phyloP scores from a whole-genome alignment of 2,329 filamentous ascomycete species.

The Stagonosporopsis cucurbitacearum region DNA sequence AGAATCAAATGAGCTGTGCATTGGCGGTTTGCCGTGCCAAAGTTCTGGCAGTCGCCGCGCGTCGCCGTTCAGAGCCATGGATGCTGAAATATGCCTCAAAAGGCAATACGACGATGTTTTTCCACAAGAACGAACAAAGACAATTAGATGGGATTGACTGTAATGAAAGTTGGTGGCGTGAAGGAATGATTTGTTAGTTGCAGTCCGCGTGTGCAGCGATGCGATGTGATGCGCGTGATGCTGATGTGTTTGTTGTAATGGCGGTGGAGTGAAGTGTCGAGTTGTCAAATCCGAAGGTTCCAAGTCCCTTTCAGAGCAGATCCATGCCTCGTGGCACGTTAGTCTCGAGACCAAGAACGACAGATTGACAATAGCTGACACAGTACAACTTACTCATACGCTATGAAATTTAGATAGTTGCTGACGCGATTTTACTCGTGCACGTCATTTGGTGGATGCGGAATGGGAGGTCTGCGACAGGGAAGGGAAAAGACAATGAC shows the following conservation, averaged over 20 bases:
- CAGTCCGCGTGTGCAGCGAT: constrained; percentile 18
- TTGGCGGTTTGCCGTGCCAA: constrained; percentile 1
- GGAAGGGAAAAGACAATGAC: constrained; percentile 35
- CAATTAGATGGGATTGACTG: constrained; percentile 4
- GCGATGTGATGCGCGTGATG: constrained; percentile 32
- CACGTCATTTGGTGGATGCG: constrained; percentile 35
- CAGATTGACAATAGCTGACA: constrained; percentile 16
- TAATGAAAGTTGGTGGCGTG: constrained; percentile 16
- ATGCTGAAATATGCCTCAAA: constrained; percentile 13
- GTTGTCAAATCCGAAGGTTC: constrained; percentile 31
- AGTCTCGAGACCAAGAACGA: constrained; percentile 27
- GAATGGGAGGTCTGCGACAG: constrained; percentile 39
- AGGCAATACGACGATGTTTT: neutral
- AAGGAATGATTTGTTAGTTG: constrained; percentile 12
- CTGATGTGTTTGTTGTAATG: constrained; percentile 28
- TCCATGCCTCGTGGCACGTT: constrained; percentile 46
- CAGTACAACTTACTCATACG: constrained; percentile 25
- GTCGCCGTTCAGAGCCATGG: constrained; percentile 11
- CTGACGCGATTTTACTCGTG: constrained; percentile 19
- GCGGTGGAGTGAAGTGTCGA: constrained; percentile 40
- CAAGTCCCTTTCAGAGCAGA: constrained; percentile 41
- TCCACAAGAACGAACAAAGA: constrained; percentile 3
- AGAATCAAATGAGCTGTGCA: constrained; percentile 6
- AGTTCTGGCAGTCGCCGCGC: constrained; percentile 1
- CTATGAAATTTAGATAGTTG: constrained; percentile 19